A percentile compares a stretch with the other conserved stretches of the same genome.
These are phyloP conservation scores for Ophiosphaerella korrae DNA, from an alignment of 2,329 filamentous ascomycete genomes.

Conservation along the genomic window DNA sequence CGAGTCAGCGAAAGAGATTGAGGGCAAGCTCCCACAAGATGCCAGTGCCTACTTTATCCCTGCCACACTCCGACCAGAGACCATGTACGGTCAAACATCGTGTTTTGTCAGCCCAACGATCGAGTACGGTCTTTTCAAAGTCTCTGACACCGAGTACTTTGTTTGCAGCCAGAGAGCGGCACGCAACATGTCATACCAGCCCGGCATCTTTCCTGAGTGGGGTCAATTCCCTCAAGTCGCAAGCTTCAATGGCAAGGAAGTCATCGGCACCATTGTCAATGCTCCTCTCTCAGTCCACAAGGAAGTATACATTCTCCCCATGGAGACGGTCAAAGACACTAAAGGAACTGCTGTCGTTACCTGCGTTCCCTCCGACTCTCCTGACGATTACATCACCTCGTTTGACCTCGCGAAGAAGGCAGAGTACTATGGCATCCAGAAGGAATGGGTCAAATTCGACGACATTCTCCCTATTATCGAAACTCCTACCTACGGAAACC, in stretches of 20 bases:
- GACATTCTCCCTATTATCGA: slow-evolving; percentile 79
- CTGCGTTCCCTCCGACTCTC: slow-evolving; percentile 92
- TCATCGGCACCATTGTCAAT: slow-evolving; percentile 86
- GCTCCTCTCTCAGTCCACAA: slow-evolving; percentile 84
- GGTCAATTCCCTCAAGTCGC: slow-evolving; percentile 75
- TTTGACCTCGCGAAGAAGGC: slow-evolving; percentile 91
- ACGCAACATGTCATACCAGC: slow-evolving; percentile 94
- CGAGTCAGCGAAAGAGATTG: slow-evolving; percentile 70
- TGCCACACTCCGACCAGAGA: slow-evolving; percentile 91
- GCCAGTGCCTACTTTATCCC: slow-evolving; percentile 88
- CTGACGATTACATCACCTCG: slow-evolving; percentile 91
- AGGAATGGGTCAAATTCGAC: slow-evolving; percentile 86
- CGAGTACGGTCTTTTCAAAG: slow-evolving; percentile 85
- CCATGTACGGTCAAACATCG: slow-evolving; percentile 97
- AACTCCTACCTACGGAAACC: slow-evolving; percentile 84
- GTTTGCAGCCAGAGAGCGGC: slow-evolving; percentile 82
- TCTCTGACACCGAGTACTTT: slow-evolving; percentile 71
- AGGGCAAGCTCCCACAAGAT: slow-evolving; percentile 76
- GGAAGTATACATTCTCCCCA: slow-evolving; percentile 86
- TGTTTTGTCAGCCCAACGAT: slow-evolving; percentile 94
- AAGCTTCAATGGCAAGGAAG: slow-evolving; percentile 75
- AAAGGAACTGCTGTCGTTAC: slow-evolving; percentile 98
- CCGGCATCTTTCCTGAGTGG: slow-evolving; percentile 75
- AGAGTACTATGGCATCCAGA: slow-evolving; percentile 90
- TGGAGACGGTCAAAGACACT: slow-evolving; percentile 88